Percentiles rank a stretch among this genome's conserved stretches.
Evolutionary conservation across 192 early-diverging fungal species (phyloP).

Genomic region (Thoreauomyces humboldtii): DNA sequence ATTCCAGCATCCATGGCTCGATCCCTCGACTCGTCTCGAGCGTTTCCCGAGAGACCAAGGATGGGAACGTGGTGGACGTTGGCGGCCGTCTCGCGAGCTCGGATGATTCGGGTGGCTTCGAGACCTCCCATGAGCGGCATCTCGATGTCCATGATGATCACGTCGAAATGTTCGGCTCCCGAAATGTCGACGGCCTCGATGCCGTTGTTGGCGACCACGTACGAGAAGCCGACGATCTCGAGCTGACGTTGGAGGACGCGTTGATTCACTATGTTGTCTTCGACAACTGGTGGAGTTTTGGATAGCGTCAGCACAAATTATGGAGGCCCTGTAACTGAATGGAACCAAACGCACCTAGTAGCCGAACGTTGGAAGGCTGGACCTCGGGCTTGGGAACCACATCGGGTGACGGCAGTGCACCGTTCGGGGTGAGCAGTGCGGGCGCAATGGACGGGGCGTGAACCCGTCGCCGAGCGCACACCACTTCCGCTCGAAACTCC

Average conservation of each 20-base stretch:
- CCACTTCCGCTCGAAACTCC: neutral
- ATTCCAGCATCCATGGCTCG: conserved; percentile 6
- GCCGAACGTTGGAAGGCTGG: neutral
- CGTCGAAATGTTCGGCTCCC: neutral
- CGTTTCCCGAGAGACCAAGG: conserved; percentile 16
- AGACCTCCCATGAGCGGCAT: conserved; percentile 59
- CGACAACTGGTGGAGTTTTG: too few relatives aligned
- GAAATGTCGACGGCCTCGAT: conserved; percentile 3
- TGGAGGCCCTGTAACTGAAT: neutral
- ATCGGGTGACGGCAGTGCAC: neutral
- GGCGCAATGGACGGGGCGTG: neutral
- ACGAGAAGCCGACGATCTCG: neutral
- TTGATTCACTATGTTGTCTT: conserved; percentile 25
- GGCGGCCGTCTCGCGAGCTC: conserved; percentile 17
- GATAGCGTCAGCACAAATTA: too few relatives aligned
- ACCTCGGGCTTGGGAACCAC: neutral
- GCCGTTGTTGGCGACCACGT: conserved; percentile 8
- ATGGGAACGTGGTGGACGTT: neutral
- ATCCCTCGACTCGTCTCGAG: neutral
- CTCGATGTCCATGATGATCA: conserved; percentile 30
- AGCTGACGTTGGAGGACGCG: conserved; percentile 21
- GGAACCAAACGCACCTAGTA: neutral
- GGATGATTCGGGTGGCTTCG: conserved; percentile 52
- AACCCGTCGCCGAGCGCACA: neutral
- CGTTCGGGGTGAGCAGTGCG: neutral